phyloP scores from a whole-genome alignment of 345 rosid genomes.

The Syzygium aromaticum region DNA sequence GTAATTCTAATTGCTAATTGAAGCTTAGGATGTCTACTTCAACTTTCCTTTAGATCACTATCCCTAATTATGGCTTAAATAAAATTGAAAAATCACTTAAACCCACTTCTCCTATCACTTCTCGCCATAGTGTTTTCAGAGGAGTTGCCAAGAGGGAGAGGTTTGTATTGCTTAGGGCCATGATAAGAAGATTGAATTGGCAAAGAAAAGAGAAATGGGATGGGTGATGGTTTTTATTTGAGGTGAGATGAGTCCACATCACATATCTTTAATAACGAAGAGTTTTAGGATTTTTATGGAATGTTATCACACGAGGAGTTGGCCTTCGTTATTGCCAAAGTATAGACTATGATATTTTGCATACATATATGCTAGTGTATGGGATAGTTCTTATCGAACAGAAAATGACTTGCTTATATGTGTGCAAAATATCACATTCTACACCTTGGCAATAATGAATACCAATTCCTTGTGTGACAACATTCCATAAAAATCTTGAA shows the following conservation, averaged over 20 bases:
- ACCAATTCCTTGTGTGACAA: too few relatives aligned
- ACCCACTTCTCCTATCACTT: background rate
- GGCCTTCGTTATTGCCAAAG: background rate
- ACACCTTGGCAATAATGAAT: too few relatives aligned
- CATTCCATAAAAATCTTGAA: too few relatives aligned
- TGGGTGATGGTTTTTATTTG: background rate
- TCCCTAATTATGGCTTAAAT: too few relatives aligned
- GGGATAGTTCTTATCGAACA: too few relatives aligned
- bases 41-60: too few relatives aligned
- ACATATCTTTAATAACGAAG: background rate
- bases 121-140: background rate
- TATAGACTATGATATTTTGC: background rate
- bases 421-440: too few relatives aligned
- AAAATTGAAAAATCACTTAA: too few relatives aligned
- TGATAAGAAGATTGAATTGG: background rate
- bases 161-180: background rate
- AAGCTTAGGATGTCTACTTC: too few relatives aligned
- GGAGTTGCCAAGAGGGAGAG: background rate
- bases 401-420: too few relatives aligned
- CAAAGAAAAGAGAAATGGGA: background rate
- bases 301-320: background rate
- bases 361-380: background rate
- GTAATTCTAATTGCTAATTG: too few relatives aligned
- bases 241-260: background rate
- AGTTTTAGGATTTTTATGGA: background rate